Percentiles rank a stretch among this genome's conserved stretches.
Conservation (phyloP, 1,284 basidiomycete species). For the Puccinia triticina region DNA sequence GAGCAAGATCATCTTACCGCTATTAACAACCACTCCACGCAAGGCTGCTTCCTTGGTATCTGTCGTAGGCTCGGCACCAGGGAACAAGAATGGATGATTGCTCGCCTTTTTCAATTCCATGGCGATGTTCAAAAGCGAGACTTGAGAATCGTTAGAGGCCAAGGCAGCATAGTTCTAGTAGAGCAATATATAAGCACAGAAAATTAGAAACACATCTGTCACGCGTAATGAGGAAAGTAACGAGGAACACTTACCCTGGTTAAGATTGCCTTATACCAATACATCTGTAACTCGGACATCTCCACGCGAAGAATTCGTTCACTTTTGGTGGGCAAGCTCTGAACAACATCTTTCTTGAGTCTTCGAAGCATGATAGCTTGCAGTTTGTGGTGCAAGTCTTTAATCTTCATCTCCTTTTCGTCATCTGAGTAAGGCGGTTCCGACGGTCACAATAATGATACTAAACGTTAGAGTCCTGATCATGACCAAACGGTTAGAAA, state of each 20-base stretch:
- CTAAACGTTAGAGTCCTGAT: slow-evolving; percentile 1
- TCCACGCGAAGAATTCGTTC: slow-evolving; percentile 97
- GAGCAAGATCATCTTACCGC: slow-evolving; percentile 64
- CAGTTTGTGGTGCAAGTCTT: slow-evolving; percentile 88
- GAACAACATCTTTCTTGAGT: slow-evolving; percentile 95
- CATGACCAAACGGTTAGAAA: slow-evolving; percentile 53
- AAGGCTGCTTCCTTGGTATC: slow-evolving; percentile 75
- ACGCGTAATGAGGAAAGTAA: slow-evolving; percentile 67
- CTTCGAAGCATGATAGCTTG: slow-evolving; percentile 93
- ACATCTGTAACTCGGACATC: slow-evolving; percentile 95
- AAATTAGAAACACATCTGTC: background rate
- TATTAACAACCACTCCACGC: slow-evolving; percentile 62
- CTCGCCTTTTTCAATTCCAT: slow-evolving; percentile 61
- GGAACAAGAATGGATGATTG: slow-evolving; percentile 97
- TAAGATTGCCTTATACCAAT: slow-evolving; percentile 98
- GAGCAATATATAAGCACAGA: background rate
- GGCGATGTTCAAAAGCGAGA: slow-evolving; percentile 58
- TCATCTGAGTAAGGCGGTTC: slow-evolving; percentile 65
- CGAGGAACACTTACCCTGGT: slow-evolving; percentile 70
- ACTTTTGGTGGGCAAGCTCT: slow-evolving; percentile 94
- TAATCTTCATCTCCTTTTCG: slow-evolving; percentile 92
- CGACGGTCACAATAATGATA: slow-evolving; percentile 22
- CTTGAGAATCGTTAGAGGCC: slow-evolving; percentile 51
- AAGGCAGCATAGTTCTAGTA: slow-evolving; percentile 21
- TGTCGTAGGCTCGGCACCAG: slow-evolving; percentile 82